These are phyloP conservation scores for Cetradonia linearis DNA, from an alignment of 495 filamentous ascomycete genomes.

Conservation along the genomic window DNA sequence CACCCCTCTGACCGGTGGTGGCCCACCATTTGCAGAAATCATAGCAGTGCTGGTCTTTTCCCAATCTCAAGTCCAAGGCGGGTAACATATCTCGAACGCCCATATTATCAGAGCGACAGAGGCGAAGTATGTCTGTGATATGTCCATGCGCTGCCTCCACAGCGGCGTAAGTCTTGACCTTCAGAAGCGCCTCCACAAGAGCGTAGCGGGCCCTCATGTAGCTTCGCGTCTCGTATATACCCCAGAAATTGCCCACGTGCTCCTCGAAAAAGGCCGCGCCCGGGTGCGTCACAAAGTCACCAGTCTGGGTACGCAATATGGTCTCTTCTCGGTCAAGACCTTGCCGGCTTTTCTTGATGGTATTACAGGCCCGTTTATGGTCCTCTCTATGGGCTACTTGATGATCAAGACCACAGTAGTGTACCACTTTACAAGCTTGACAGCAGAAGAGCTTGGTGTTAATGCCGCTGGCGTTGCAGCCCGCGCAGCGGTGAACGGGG, in stretches of 20 bases:
- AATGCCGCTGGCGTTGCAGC: not conserved
- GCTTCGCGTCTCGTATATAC: constrained; percentile 29
- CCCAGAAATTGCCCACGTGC: constrained; percentile 34
- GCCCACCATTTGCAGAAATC: constrained; percentile 45
- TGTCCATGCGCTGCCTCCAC: constrained; percentile 31
- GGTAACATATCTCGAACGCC: constrained; percentile 35
- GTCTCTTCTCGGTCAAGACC: constrained; percentile 27
- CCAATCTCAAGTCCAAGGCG: constrained; percentile 36
- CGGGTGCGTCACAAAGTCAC: constrained; percentile 24
- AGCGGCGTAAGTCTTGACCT: constrained; percentile 30
- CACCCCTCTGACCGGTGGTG: constrained; percentile 20
- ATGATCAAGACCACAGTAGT: constrained; percentile 40
- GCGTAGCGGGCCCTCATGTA: constrained; percentile 37
- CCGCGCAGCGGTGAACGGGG: not conserved
- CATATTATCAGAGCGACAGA: constrained; percentile 39
- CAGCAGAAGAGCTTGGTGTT: constrained; percentile 28
- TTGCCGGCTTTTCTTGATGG: constrained; percentile 26
- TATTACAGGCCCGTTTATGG: constrained; percentile 38
- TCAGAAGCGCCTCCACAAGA: constrained; percentile 26
- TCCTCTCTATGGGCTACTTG: constrained; percentile 31
- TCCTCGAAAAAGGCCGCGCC: constrained; percentile 34
- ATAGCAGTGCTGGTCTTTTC: constrained; percentile 45
- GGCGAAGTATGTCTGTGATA: constrained; percentile 32
- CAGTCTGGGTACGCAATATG: constrained; percentile 27
- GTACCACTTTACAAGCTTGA: constrained; percentile 34